Conservation (phyloP, 805 yeast genomes). For the Barnettozyma siamensis region DNA sequence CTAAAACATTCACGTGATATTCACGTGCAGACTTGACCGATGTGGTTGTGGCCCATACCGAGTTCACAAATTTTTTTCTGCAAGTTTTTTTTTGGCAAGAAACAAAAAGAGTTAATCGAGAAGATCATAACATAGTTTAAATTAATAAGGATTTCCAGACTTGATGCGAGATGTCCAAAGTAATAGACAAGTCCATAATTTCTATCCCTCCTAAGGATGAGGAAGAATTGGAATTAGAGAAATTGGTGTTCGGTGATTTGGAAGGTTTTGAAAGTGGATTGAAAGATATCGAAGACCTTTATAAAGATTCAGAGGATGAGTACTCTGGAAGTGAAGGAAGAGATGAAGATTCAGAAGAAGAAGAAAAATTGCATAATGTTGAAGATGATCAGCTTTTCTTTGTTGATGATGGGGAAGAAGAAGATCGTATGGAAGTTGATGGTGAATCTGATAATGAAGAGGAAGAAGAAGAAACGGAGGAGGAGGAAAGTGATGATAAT, state of each 20-base stretch:
- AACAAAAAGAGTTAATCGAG: not conserved
- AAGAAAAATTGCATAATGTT: constrained; percentile 27
- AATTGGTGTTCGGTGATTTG: constrained; percentile 83
- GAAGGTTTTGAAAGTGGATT: constrained; percentile 66
- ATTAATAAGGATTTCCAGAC: too few relatives aligned
- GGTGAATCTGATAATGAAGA: constrained; percentile 12
- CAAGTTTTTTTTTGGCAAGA: not conserved
- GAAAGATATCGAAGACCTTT: constrained; percentile 48
- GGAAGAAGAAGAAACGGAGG: constrained; percentile 24
- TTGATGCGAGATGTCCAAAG: constrained; percentile 5
- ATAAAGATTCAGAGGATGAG: constrained; percentile 31
- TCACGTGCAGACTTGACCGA: constrained; percentile 5
- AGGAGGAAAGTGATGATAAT: constrained; percentile 32
- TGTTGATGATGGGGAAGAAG: constrained; percentile 42
- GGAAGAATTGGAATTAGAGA: constrained; percentile 76
- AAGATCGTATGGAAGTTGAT: constrained; percentile 13
- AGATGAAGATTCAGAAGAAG: constrained; percentile 33
- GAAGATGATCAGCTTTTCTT: constrained; percentile 49
- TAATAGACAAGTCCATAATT: constrained; percentile 11
- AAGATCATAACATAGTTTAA: not conserved
- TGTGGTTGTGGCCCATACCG: constrained; percentile 4
- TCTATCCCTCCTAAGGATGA: constrained; percentile 65
- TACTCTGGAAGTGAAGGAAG: constrained; percentile 30
- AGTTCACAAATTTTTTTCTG: not conserved
- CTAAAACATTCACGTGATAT: not conserved